Evolutionary conservation across 148 eudicot genomes (phyloP).

Genomic region (Beta vulgaris): DNA sequence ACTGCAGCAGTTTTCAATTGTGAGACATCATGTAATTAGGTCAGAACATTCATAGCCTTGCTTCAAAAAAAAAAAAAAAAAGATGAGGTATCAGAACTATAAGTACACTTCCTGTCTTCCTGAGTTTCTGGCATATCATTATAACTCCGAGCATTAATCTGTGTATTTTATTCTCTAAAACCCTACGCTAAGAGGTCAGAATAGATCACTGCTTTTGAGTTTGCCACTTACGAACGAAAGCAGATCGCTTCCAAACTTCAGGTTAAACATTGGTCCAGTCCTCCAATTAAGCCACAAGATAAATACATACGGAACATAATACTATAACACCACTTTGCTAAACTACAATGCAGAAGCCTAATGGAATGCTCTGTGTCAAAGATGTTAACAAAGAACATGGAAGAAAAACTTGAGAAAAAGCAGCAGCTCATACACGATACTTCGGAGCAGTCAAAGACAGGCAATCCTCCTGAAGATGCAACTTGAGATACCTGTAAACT

Average conservation of each 20-base stretch:
- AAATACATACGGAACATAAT: neutral
- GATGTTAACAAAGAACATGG: neutral
- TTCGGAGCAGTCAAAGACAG: slow-evolving; percentile 63
- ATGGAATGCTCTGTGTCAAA: neutral
- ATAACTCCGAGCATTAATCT: too few relatives aligned
- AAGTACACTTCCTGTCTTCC: neutral
- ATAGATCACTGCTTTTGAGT: neutral
- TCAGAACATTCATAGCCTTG: neutral
- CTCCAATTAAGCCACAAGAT: neutral
- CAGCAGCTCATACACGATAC: slow-evolving; percentile 55
- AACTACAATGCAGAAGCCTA: neutral
- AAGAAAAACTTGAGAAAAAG: neutral
- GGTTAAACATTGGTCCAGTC: neutral
- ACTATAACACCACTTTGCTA: neutral
- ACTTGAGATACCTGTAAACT: slow-evolving; percentile 69
- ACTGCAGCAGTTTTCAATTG: neutral
- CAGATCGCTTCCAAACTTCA: neutral
- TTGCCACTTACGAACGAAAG: neutral
- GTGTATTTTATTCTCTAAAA: neutral
- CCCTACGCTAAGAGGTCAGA: neutral
- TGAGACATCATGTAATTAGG: neutral
- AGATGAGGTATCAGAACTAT: neutral
- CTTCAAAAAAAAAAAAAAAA: too few relatives aligned
- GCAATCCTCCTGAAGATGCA: slow-evolving; percentile 72
- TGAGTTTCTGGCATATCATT: too few relatives aligned